Percentiles rank a stretch among this genome's conserved stretches.
Conservation (phyloP, 495 filamentous ascomycete species). For the Rusavskia elegans region DNA sequence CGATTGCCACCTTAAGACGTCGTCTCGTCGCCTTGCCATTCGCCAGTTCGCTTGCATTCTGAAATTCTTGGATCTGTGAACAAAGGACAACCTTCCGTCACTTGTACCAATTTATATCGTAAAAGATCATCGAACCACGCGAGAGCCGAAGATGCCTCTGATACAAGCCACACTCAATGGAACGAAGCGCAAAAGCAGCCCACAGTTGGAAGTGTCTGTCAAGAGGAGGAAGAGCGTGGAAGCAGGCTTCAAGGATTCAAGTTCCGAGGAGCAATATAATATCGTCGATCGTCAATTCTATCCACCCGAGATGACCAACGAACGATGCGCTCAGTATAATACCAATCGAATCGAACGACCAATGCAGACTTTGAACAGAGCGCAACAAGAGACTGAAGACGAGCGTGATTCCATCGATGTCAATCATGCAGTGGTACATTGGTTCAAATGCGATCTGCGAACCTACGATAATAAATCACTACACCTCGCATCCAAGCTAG, state of each 20-base stretch:
- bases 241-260: slow-evolving; percentile 6
- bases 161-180: not conserved
- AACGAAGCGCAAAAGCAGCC: slow-evolving; percentile 10
- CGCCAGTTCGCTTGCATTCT: no score
- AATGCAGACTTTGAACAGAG: slow-evolving; percentile 42
- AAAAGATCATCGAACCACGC: no score
- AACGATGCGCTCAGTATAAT: slow-evolving; percentile 55
- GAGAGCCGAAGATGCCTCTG: not conserved
- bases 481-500: slow-evolving; percentile 48
- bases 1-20: no score
- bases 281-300: slow-evolving; percentile 71
- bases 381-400: slow-evolving; percentile 16
- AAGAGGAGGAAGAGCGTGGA: slow-evolving; percentile 10
- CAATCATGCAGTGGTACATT: slow-evolving; percentile 62
- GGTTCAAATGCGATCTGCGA: slow-evolving; percentile 80
- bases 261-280: slow-evolving; percentile 43
- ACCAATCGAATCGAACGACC: slow-evolving; percentile 49
- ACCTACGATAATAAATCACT: slow-evolving; percentile 60
- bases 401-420: slow-evolving; percentile 21
- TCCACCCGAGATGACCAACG: slow-evolving; percentile 69
- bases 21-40: no score
- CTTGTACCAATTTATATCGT: no score
- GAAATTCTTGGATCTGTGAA: no score
- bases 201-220: not conserved
- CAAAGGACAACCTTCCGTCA: no score